These are phyloP conservation scores for Byssoonygena ceratinophila DNA, from an alignment of 2,329 filamentous ascomycete genomes.

Conservation along the genomic window DNA sequence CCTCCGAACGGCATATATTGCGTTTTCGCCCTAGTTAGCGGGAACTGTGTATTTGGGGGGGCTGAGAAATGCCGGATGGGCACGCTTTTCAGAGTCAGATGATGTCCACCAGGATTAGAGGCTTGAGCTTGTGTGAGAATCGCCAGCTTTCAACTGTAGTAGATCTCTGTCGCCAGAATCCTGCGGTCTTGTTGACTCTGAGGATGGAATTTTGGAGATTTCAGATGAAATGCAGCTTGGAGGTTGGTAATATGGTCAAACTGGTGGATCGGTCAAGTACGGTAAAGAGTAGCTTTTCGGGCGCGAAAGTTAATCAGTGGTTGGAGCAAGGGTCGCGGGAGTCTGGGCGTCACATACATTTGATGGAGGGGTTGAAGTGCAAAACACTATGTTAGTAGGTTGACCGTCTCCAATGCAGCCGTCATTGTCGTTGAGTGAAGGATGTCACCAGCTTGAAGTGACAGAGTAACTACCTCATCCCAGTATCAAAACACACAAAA, in stretches of 20 bases:
- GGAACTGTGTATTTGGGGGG: background rate
- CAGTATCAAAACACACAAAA: too few species aligned
- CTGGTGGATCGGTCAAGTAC: background rate
- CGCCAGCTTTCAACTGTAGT: too few species aligned
- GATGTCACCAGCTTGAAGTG: too few species aligned
- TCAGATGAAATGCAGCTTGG: too few species aligned
- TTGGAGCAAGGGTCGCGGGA: background rate
- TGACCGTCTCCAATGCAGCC: too few species aligned
- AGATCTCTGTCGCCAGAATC: too few species aligned
- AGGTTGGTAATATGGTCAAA: background rate
- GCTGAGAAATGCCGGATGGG: background rate
- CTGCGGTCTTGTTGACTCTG: too few species aligned
- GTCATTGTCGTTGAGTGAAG: too few species aligned
- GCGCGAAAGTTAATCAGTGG: background rate
- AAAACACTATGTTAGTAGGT: too few species aligned
- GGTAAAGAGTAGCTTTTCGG: background rate
- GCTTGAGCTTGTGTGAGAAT: too few species aligned
- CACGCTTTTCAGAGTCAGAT: background rate
- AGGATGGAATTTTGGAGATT: too few species aligned
- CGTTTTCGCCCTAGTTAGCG: background rate
- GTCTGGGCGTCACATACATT: background rate
- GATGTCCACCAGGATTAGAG: background rate
- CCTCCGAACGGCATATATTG: background rate
- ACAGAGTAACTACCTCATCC: too few species aligned
- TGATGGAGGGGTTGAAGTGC: background rate